Conservation (phyloP, 176 grass and related monocot species). For the Hordeum marinum region DNA sequence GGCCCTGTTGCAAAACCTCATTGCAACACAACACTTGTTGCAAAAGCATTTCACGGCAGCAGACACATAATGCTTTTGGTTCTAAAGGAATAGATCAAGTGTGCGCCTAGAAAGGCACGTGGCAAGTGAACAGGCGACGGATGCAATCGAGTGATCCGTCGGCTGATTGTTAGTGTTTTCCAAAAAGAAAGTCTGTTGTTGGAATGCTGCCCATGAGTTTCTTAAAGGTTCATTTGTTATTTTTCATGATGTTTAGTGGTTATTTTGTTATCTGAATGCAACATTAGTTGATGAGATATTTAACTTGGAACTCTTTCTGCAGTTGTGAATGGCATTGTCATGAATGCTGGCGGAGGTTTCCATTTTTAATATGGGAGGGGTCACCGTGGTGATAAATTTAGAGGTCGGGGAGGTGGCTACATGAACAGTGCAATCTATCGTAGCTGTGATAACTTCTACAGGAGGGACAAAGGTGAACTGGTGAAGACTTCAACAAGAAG, state of each 20-base stretch:
- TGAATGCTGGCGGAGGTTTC: conserved; percentile 13
- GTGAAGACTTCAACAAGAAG: conserved; percentile 20
- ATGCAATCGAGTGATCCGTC: no score
- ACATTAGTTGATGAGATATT: not conserved
- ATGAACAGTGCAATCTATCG: conserved; percentile 28
- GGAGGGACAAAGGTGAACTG: not conserved
- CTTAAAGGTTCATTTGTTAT: not conserved
- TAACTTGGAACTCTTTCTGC: not conserved
- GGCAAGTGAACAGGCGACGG: no score
- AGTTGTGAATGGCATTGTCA: conserved; percentile 30
- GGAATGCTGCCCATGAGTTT: not conserved
- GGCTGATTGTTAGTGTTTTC: no score
- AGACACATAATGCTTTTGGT: no score
- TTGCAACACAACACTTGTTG: no score
- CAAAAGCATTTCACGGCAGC: no score
- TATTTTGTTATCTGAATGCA: not conserved
- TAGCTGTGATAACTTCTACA: conserved; percentile 1
- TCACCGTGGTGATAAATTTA: conserved; percentile 46
- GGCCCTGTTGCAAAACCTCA: no score
- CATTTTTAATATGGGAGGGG: conserved; percentile 41
- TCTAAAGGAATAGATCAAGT: no score
- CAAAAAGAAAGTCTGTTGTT: not conserved
- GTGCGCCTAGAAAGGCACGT: no score
- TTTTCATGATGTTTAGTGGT: not conserved
- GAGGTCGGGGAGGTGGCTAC: conserved; percentile 34